Percentiles rank a stretch among this genome's conserved stretches.
phyloP scores from a whole-genome alignment of 2,329 filamentous ascomycete genomes.

The Tolypocladium album region DNA sequence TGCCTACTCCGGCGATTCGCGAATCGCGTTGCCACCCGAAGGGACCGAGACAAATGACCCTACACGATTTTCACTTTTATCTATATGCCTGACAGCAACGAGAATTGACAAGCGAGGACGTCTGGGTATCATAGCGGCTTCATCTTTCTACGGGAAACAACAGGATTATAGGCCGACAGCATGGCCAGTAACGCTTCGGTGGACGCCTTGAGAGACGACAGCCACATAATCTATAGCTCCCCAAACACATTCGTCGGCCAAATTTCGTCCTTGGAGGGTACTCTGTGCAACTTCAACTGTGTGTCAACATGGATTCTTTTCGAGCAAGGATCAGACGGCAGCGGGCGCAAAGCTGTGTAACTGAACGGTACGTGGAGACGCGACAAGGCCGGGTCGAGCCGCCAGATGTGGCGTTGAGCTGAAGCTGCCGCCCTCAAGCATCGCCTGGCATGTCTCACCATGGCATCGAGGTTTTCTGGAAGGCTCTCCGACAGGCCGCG shows the following conservation, averaged over 20 bases:
- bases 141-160: not conserved
- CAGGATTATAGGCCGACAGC: not conserved
- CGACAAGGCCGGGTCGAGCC: not conserved
- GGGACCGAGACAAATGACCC: not conserved
- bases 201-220: not conserved
- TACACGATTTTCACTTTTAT: not conserved
- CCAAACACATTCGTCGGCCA: slow-evolving; percentile 1
- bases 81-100: not conserved
- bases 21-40: not conserved
- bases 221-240: slow-evolving; percentile 2
- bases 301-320: not conserved
- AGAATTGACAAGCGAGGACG: not conserved
- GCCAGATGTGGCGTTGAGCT: not conserved
- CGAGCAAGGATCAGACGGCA: not conserved
- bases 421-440: not conserved
- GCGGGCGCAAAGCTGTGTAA: not conserved
- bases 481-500: not conserved
- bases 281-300: slow-evolving; percentile 1
- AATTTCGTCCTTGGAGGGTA: not conserved
- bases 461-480: not conserved
- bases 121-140: not conserved
- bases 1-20: not conserved
- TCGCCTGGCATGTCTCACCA: not conserved
- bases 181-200: not conserved
- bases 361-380: not conserved